phyloP scores from a whole-genome alignment of 164 flowering plant genomes.

The Liriodendron chinense region DNA sequence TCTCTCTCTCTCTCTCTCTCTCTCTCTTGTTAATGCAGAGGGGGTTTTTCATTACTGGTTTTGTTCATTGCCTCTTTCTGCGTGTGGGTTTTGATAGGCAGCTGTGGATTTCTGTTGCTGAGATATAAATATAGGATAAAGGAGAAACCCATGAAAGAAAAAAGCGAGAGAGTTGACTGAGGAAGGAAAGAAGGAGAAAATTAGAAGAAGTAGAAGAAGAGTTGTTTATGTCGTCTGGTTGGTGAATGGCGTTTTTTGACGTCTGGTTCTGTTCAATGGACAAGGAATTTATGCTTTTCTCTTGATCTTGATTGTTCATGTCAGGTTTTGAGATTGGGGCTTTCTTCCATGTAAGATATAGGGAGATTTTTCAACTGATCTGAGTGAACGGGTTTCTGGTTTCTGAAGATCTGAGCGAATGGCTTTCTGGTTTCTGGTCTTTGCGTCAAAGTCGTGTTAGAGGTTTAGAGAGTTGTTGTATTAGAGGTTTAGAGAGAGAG shows the following conservation, averaged over 20 bases:
- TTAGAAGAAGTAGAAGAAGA: background rate
- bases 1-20: background rate
- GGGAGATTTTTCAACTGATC: background rate
- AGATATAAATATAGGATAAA: too few relatives aligned
- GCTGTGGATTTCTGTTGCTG: too few relatives aligned
- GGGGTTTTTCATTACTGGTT: too few relatives aligned
- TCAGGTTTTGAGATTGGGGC: background rate
- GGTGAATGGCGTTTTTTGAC: background rate
- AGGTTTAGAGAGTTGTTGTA: too few relatives aligned
- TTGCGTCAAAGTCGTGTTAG: background rate
- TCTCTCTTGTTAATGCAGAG: too few relatives aligned
- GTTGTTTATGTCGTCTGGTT: slow-evolving; percentile 2
- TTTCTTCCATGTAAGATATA: background rate
- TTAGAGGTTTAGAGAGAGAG: too few relatives aligned
- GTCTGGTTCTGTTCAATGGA: slow-evolving; percentile 2
- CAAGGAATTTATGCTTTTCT: background rate
- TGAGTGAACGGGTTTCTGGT: background rate
- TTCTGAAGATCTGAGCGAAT: too few relatives aligned
- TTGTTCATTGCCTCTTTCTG: too few relatives aligned
- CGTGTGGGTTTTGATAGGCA: too few relatives aligned
- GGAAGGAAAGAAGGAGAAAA: background rate
- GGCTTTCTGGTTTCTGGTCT: background rate
- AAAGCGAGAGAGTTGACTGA: slow-evolving; percentile 3
- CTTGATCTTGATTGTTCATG: background rate
- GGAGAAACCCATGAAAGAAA: too few relatives aligned